These are phyloP conservation scores for Truncatella angustata DNA, from an alignment of 2,329 filamentous ascomycete genomes.

Conservation along the genomic window DNA sequence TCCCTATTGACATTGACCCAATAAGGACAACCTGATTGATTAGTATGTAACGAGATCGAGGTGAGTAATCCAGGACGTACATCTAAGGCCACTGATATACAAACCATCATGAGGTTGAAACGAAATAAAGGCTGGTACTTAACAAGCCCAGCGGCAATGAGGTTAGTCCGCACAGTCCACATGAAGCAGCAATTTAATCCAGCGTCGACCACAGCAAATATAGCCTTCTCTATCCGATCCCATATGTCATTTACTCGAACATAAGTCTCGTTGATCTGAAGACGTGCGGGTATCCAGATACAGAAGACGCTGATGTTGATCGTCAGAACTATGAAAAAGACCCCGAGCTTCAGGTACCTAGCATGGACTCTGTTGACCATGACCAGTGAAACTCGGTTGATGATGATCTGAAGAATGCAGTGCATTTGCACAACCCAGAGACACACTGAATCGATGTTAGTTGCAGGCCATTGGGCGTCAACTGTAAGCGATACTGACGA, in stretches of 20 bases:
- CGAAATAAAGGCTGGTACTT: constrained; percentile 46
- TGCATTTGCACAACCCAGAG: constrained; percentile 37
- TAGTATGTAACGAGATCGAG: background rate
- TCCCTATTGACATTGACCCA: constrained; percentile 37
- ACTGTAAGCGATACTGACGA: no score
- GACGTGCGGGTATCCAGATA: constrained; percentile 54
- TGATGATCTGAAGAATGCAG: constrained; percentile 51
- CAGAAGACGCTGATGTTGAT: constrained; percentile 52
- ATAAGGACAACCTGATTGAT: constrained; percentile 21
- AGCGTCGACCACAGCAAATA: constrained; percentile 48
- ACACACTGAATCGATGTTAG: background rate
- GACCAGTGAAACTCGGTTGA: constrained; percentile 49
- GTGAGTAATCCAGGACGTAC: background rate
- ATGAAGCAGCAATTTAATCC: constrained; percentile 50
- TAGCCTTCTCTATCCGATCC: constrained; percentile 51
- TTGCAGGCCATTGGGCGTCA: no score
- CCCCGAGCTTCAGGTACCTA: constrained; percentile 39
- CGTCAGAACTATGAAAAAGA: constrained; percentile 40
- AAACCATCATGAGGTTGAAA: constrained; percentile 45
- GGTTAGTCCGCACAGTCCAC: constrained; percentile 38
- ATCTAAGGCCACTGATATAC: constrained; percentile 43
- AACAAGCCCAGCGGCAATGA: constrained; percentile 44
- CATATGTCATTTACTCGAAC: constrained; percentile 47
- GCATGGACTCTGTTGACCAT: constrained; percentile 36
- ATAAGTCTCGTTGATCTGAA: constrained; percentile 39